Evolutionary conservation across 2,329 filamentous ascomycete species (phyloP), one percentile per base, ranked within the genome.

Genomic region (Alternaria postmessia): DNA sequence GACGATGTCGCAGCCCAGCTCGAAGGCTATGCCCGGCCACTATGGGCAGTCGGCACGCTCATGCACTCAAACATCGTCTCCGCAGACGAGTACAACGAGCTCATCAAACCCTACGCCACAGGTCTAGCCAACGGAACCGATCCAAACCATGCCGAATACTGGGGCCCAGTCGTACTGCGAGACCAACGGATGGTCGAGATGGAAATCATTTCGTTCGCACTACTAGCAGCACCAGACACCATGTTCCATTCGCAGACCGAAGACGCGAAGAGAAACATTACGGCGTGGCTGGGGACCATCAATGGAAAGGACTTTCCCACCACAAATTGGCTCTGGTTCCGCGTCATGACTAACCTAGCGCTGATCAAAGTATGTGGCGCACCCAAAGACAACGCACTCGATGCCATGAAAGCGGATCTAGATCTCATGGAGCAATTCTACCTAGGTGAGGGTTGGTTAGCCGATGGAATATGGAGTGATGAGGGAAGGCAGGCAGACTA

Each of bases 161-260:
- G 84, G 84, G 84, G 83, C 0, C 69, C 75, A 1, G 78, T 85
- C 2, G 71, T 75, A 0, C 68, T 83, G 5, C 76, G 76, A 20
- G 83, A 86, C 49, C 84, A 86, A 64, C 71, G 83, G 2, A 86
- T 86, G 84, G 84, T 86, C 0, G 84, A 86, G 63, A 80, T 83
- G 41, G 84, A 86, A 64, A 82, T 83, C 26, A 77, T 86, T 4
- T 79, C 82, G 0, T 84, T 82, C 65, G 82, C 83, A 0, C 71
- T 86, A 1, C 73, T 86, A 0, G 69, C 75, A 3, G 80, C 82
- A 0, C 83, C 84, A 1, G 66, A 75, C 4, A 66, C 73, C 3
- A 80, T 83, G 61, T 73, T 73, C 6, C 62, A 72, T 9, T 64
- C 68, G 0, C 65, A 82, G 6, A 70, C 57, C 1, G 53, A 67